Percentiles rank a stretch among this genome's conserved stretches.
Evolutionary conservation across 192 early-diverging fungal genomes (phyloP).

Genomic region (Physocladia obscura): DNA sequence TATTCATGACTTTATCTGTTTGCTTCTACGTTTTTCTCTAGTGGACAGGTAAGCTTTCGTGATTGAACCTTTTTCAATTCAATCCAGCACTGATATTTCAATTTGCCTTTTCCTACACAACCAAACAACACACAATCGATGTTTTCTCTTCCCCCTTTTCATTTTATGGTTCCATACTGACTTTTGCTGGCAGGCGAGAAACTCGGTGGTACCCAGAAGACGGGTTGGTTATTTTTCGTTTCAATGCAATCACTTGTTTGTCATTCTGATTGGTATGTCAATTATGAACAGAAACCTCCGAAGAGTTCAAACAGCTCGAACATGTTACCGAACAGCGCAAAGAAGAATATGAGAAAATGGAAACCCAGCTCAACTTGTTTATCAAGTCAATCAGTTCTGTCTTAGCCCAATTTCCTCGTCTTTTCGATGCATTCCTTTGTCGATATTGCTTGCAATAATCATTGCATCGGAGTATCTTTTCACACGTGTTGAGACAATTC

Average conservation of each 20-base stretch:
- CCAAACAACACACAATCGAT: too few relatives aligned
- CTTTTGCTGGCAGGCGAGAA: conserved; percentile 60
- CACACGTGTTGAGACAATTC: too few relatives aligned
- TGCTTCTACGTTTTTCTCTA: too few relatives aligned
- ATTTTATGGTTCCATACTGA: background rate
- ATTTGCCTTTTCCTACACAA: background rate
- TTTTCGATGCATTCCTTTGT: conserved; percentile 6
- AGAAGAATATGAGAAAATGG: conserved; percentile 64
- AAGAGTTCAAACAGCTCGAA: conserved; percentile 80
- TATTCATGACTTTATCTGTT: too few relatives aligned
- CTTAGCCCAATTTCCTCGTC: too few relatives aligned
- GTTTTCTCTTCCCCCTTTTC: background rate
- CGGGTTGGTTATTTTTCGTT: conserved; percentile 39
- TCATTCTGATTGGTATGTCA: background rate
- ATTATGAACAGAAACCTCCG: conserved; percentile 58
- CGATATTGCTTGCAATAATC: too few relatives aligned
- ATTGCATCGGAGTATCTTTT: too few relatives aligned
- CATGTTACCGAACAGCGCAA: conserved; percentile 68
- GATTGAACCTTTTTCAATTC: too few relatives aligned
- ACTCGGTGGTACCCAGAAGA: conserved; percentile 65
- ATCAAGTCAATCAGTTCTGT: conserved; percentile 40
- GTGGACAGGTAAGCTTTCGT: too few relatives aligned
- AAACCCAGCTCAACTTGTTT: conserved; percentile 10
- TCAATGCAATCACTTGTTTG: background rate
- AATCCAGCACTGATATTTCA: too few relatives aligned